These are phyloP conservation scores for Chionographis japonica DNA, from an alignment of 106 monocot genomes.

Conservation along the genomic window DNA sequence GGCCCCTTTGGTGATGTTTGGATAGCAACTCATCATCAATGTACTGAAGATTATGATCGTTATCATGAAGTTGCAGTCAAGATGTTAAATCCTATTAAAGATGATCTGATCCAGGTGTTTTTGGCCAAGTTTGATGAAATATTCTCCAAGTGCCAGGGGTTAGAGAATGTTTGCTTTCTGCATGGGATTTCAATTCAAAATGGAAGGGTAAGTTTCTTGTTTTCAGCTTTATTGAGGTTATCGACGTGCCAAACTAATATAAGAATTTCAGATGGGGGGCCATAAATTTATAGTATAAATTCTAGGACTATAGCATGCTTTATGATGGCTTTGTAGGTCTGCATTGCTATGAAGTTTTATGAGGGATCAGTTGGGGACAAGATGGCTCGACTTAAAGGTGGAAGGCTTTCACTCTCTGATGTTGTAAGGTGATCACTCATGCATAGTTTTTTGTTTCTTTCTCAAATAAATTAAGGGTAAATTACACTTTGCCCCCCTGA, in stretches of 20 bases:
- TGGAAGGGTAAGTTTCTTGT: constrained; percentile 58
- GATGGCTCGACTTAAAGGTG: constrained; percentile 69
- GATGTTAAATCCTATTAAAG: constrained; percentile 74
- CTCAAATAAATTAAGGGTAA: not conserved
- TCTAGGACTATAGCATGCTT: not conserved
- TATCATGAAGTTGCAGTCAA: constrained; percentile 90
- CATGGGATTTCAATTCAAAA: constrained; percentile 77
- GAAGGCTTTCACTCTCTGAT: constrained; percentile 64
- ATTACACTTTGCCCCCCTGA: too few species aligned
- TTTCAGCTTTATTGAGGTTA: not conserved
- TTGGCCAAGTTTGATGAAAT: constrained; percentile 51
- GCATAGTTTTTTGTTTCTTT: not conserved
- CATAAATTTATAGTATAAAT: not conserved
- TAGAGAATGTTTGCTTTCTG: constrained; percentile 54
- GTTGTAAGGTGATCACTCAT: constrained; percentile 53
- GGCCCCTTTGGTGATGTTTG: constrained; percentile 99
- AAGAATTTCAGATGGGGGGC: not conserved
- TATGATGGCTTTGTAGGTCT: constrained; percentile 33
- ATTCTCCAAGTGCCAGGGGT: constrained; percentile 61
- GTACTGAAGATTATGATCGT: constrained; percentile 60
- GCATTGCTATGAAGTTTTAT: constrained; percentile 89
- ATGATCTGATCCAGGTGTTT: constrained; percentile 52
- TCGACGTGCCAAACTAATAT: not conserved
- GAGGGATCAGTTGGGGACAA: constrained; percentile 94
- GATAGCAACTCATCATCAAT: constrained; percentile 71